phyloP scores from a whole-genome alignment of 352 stramenopile species.

The Phytophthora pluvialis region DNA sequence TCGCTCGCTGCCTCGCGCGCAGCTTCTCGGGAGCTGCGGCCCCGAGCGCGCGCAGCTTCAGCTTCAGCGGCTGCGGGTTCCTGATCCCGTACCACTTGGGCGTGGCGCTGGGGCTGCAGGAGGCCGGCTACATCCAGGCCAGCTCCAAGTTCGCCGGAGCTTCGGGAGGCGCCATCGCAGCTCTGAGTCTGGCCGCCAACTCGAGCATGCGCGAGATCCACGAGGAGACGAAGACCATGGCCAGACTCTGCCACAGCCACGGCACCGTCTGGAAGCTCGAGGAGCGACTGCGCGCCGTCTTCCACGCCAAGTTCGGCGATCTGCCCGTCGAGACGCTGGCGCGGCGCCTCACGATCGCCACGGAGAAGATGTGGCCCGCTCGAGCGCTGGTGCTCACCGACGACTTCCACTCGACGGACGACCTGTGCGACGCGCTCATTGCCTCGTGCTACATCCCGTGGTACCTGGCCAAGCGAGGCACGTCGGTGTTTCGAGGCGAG shows the following conservation, averaged over 20 bases:
- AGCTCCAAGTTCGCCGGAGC: constrained; percentile 71
- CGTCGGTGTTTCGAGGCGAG: constrained; percentile 61
- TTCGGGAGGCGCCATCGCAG: constrained; percentile 74
- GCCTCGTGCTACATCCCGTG: constrained; percentile 83
- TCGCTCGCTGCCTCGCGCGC: neutral
- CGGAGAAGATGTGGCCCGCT: constrained; percentile 73
- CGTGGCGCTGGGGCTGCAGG: constrained; percentile 61
- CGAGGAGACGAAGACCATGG: constrained; percentile 66
- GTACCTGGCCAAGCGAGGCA: constrained; percentile 63
- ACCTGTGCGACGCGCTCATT: constrained; percentile 71
- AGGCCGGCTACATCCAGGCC: constrained; percentile 52
- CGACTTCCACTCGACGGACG: constrained; percentile 61
- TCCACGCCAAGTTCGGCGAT: constrained; percentile 57
- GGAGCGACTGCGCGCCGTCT: constrained; percentile 57
- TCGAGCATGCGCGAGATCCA: constrained; percentile 61
- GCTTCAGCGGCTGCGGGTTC: constrained; percentile 83
- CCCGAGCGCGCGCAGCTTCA: constrained; percentile 54
- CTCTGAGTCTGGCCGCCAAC: constrained; percentile 64
- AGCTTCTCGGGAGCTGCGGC: constrained; percentile 14
- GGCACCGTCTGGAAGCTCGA: constrained; percentile 79
- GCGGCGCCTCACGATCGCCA: constrained; percentile 70
- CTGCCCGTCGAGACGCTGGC: constrained; percentile 47
- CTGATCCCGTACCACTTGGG: constrained; percentile 84
- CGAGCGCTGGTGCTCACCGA: constrained; percentile 56
- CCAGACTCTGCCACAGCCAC: constrained; percentile 49